Evolutionary conservation across 148 eudicot species (phyloP), one percentile per base, ranked within the genome.

Genomic region (Persicaria tinctoria): DNA sequence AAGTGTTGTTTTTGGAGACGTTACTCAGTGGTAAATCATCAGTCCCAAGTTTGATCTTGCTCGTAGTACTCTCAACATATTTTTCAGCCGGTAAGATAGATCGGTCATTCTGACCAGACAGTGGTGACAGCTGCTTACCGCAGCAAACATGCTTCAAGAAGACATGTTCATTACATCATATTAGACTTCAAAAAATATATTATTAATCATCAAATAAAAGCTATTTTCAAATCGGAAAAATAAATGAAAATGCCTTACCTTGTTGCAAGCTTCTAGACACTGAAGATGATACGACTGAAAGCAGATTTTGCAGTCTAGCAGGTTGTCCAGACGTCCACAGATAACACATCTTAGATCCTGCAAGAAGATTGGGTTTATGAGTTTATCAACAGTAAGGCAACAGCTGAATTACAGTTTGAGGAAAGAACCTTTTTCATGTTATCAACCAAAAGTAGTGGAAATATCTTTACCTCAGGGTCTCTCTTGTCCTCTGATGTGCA

Each of bases 391-490:
- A 49, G 47, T 23, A 23, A 41, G 41, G 60, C 51, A 32, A 1
- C 5, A 44, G 18, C 74, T 51, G 13, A 47, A 23, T 48, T 60
- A 59, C 13, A 38, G 32, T 38, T 47, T 6, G 51, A 56, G 72
- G 48, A 49, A 73, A 12, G 41, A 49, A 66, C 53, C 5, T 27
- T 71, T 32, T 32, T 32, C 41, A 32, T 32, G 41, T 32, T 32
- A 32, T 46, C 18, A 74, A 56, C 54, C 54, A 6, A 44, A 72
- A 72, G 57, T 20, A 48, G 4, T 27, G 17, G 48, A n/a, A 71
- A 46, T 11, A 11, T 45, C 76, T 86, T 79, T 73, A 89, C 92
- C 88, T 12, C 78, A 44, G 73, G 51, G 74, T 79, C 84, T 76
- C 73, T 69, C 44, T 69, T 59, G 68, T 55, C 74, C 70, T 77